These are phyloP conservation scores for Micractinium conductrix DNA, from an alignment of 139 green algal species.

Conservation along the genomic window DNA sequence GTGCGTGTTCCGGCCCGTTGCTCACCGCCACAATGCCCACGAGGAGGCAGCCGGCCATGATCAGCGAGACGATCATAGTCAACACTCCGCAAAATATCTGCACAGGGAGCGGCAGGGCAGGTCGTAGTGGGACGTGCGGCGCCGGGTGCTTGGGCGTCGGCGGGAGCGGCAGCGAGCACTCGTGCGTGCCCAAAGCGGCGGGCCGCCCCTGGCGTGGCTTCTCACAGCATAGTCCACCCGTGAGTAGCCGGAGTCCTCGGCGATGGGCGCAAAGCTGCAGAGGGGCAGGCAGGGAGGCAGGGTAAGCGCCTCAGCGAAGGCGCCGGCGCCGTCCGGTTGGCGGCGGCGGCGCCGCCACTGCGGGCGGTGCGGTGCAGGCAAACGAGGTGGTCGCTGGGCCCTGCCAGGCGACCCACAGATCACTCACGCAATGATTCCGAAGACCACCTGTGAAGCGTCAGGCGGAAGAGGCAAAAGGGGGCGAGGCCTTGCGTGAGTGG, in stretches of 20 bases:
- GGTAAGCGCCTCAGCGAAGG: background rate
- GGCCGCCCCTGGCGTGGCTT: too few species aligned
- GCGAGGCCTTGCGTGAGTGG: too few species aligned
- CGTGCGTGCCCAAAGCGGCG: too few species aligned
- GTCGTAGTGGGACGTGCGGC: background rate
- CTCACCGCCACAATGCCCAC: background rate
- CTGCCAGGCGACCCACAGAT: background rate
- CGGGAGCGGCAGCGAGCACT: too few species aligned
- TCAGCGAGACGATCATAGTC: conserved; percentile 1
- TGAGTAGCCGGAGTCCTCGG: conserved; percentile 2
- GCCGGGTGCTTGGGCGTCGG: too few species aligned
- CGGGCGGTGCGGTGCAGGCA: too few species aligned
- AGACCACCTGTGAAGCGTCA: conserved; percentile 15
- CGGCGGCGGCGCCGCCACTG: too few species aligned
- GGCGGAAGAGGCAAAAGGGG: too few species aligned
- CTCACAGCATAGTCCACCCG: conserved; percentile 20
- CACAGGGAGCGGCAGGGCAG: background rate
- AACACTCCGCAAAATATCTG: conserved; percentile 17
- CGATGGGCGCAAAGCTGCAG: conserved; percentile 15
- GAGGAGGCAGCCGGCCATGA: background rate
- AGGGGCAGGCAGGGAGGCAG: background rate
- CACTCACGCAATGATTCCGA: conserved; percentile 26
- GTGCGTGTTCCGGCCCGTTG: too few species aligned
- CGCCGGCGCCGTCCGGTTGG: background rate
- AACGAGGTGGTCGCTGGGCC: background rate